Conservation (phyloP, 2,329 filamentous ascomycete species). For the Colletotrichum aenigma region DNA sequence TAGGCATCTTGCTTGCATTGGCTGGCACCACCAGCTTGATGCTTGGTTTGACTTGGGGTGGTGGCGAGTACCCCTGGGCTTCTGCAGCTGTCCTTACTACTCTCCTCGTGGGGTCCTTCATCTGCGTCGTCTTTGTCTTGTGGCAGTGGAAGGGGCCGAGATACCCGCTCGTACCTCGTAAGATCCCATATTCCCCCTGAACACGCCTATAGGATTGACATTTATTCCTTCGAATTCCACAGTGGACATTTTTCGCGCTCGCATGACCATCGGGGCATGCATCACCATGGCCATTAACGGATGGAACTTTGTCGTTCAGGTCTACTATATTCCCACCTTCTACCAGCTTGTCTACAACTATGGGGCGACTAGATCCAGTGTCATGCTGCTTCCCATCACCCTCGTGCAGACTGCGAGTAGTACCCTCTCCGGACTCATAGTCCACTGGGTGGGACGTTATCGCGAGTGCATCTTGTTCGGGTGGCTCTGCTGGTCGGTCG, state of each 20-base stretch:
- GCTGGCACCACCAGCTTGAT: constrained; percentile 50
- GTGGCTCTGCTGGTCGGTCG: constrained; percentile 55
- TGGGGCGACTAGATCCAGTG: constrained; percentile 43
- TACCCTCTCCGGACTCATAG: constrained; percentile 55
- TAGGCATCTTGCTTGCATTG: constrained; percentile 33
- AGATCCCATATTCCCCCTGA: constrained; percentile 21
- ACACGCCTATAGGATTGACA: background rate
- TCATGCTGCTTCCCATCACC: constrained; percentile 45
- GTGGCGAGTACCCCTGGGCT: constrained; percentile 60
- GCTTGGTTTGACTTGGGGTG: constrained; percentile 62
- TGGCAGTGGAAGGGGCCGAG: constrained; percentile 57
- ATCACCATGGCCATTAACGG: constrained; percentile 63
- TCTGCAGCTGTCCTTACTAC: constrained; percentile 59
- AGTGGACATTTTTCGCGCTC: constrained; percentile 58
- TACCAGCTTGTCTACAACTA: constrained; percentile 51
- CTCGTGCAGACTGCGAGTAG: constrained; percentile 51
- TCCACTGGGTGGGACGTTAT: constrained; percentile 57
- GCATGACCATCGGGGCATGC: constrained; percentile 58
- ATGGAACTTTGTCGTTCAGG: constrained; percentile 62
- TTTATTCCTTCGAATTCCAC: constrained; percentile 20
- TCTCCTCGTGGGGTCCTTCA: constrained; percentile 49
- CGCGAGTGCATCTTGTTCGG: constrained; percentile 59
- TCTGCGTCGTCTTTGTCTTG: constrained; percentile 45
- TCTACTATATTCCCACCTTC: constrained; percentile 52
- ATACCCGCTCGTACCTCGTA: constrained; percentile 52